Conservation (phyloP, 768 basidiomycete genomes). For the Leccinum obscurum region DNA sequence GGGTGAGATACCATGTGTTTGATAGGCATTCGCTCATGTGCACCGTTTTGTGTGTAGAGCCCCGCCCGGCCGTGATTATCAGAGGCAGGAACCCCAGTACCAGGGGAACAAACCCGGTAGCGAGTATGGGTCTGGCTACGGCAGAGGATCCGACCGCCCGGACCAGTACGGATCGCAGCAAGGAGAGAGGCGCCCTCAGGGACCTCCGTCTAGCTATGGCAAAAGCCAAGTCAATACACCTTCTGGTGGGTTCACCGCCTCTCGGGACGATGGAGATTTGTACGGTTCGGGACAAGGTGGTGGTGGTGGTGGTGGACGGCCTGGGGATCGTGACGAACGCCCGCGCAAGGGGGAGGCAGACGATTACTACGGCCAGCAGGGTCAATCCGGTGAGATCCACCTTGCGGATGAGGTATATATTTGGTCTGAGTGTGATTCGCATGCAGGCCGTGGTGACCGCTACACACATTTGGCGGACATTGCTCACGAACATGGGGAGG, state of each 20-base stretch:
- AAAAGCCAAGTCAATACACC: slow-evolving; percentile 12
- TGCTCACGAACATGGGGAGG: slow-evolving; percentile 18
- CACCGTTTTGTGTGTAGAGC: slow-evolving; percentile 5
- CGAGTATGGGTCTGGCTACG: neutral
- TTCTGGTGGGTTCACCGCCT: slow-evolving; percentile 17
- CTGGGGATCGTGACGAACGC: slow-evolving; percentile 3
- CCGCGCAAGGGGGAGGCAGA: slow-evolving; percentile 19
- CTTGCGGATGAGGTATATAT: neutral
- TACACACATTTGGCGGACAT: slow-evolving; percentile 19
- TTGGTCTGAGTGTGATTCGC: slow-evolving; percentile 4
- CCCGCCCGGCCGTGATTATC: slow-evolving; percentile 9
- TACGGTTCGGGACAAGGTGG: slow-evolving; percentile 12
- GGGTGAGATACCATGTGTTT: slow-evolving; percentile 10
- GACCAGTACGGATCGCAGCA: slow-evolving; percentile 12
- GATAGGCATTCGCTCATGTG: neutral
- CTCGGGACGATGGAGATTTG: slow-evolving; percentile 12
- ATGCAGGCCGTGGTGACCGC: slow-evolving; percentile 19
- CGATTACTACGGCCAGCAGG: slow-evolving; percentile 19
- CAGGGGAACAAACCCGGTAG: slow-evolving; percentile 11
- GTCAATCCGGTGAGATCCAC: slow-evolving; percentile 5
- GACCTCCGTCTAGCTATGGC: slow-evolving; percentile 3
- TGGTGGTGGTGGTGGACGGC: neutral
- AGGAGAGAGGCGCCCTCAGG: slow-evolving; percentile 9
- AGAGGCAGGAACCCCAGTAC: slow-evolving; percentile 1
- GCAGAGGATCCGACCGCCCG: slow-evolving; percentile 6